Conservation (phyloP, 495 filamentous ascomycete species). For the Physcia stellaris region DNA sequence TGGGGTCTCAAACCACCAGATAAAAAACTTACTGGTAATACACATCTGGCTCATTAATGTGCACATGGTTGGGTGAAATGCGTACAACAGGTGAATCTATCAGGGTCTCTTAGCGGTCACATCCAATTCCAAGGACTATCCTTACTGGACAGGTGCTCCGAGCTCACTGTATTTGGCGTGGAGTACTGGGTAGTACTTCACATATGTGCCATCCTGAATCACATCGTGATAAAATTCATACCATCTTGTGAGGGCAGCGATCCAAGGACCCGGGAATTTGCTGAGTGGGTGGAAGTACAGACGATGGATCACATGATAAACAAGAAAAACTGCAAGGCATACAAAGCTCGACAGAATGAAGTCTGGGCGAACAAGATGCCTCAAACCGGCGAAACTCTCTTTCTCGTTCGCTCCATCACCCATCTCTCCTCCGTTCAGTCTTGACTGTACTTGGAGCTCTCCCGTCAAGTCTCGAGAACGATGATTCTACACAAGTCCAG, state of each 20-base stretch:
- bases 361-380: too few species aligned
- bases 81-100: not conserved
- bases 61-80: not conserved
- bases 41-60: conserved; percentile 2
- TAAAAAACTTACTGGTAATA: conserved; percentile 1
- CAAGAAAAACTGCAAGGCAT: too few species aligned
- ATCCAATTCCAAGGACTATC: too few species aligned
- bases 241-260: not conserved
- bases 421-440: too few species aligned
- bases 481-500: too few species aligned
- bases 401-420: too few species aligned
- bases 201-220: not conserved
- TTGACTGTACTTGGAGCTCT: too few species aligned
- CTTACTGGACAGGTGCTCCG: not conserved
- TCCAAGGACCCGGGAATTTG: conserved; percentile 11
- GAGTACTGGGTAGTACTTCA: conserved; percentile 1
- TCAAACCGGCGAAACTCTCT: too few species aligned
- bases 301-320: not conserved
- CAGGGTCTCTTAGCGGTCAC: not conserved
- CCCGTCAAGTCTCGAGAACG: too few species aligned
- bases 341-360: too few species aligned
- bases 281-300: conserved; percentile 11
- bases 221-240: conserved; percentile 3
- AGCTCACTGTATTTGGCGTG: not conserved
- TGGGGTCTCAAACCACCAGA: not conserved